Conservation (phyloP, 148 eudicot species). For the Oxyria digyna region DNA sequence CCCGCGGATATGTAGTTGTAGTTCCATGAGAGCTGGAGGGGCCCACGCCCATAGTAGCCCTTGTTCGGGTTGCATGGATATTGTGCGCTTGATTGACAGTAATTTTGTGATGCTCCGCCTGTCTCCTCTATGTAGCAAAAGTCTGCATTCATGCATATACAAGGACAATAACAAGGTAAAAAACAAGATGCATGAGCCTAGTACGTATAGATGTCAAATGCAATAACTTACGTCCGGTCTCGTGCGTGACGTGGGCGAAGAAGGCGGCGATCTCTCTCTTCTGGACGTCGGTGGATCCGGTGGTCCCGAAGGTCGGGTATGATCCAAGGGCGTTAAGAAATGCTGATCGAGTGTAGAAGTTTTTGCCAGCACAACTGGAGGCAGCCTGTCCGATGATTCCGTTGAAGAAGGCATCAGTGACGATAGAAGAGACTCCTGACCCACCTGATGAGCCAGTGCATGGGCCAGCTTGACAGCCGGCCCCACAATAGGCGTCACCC, state of each 20-base stretch:
- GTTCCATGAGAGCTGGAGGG: conserved; percentile 14
- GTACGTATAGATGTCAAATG: background rate
- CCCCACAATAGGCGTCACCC: conserved; percentile 3
- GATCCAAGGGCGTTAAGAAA: conserved; percentile 11
- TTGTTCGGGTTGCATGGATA: conserved; percentile 16
- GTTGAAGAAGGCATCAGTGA: conserved; percentile 11
- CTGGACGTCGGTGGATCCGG: conserved; percentile 12
- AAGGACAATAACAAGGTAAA: no score
- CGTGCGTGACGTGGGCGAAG: conserved; percentile 25
- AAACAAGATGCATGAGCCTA: background rate
- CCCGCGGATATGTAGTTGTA: conserved; percentile 12
- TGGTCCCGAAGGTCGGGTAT: conserved; percentile 17
- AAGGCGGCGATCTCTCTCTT: conserved; percentile 25
- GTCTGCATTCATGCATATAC: conserved; percentile 16
- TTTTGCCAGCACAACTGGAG: conserved; percentile 1
- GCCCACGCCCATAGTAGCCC: conserved; percentile 14
- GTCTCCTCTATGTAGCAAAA: conserved; percentile 44
- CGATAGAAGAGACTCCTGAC: conserved; percentile 1
- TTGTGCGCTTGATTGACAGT: conserved; percentile 15
- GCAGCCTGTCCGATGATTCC: background rate
- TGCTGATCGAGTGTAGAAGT: conserved; percentile 9
- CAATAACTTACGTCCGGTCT: conserved; percentile 21
- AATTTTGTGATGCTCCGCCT: conserved; percentile 23
- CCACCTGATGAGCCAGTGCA: background rate
- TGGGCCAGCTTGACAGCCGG: conserved; percentile 11